A percentile compares a stretch with the other conserved stretches of the same genome.
Evolutionary conservation across 805 yeast species (phyloP).

Genomic region (Lipomyces oligophaga): DNA sequence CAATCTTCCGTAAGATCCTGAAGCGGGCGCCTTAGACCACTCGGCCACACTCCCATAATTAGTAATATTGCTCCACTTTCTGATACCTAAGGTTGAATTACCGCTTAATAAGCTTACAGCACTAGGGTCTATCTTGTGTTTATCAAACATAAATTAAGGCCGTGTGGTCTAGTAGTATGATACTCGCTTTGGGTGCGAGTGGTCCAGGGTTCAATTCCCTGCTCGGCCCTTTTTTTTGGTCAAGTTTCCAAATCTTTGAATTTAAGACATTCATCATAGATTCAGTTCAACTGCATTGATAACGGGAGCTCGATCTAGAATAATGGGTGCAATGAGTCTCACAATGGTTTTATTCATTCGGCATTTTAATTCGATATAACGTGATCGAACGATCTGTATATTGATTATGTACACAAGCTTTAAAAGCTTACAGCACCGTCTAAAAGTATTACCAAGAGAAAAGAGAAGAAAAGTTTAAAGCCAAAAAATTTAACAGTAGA

Average conservation of each 20-base stretch:
- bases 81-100: no score
- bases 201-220: conserved; percentile 38
- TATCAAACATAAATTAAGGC: no score
- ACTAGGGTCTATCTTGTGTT: no score
- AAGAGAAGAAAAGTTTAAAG: no score
- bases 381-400: no score
- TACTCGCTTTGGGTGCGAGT: conserved; percentile 38
- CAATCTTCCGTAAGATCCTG: conserved; percentile 32
- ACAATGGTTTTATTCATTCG: background rate
- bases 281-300: no score
- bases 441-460: no score
- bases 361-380: no score
- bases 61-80: background rate
- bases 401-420: no score
- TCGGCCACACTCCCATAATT: conserved; percentile 37
- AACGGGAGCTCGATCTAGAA: background rate
- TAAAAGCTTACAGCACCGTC: no score
- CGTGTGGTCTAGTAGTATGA: conserved; percentile 36
- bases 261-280: background rate
- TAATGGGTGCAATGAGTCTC: background rate
- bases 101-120: no score
- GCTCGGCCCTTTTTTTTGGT: conserved; percentile 37
- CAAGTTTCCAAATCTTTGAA: background rate
- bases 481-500: no score
- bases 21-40: conserved; percentile 43